phyloP scores from a whole-genome alignment of 306 rosid genomes.

The Gleditsia sinensis region DNA sequence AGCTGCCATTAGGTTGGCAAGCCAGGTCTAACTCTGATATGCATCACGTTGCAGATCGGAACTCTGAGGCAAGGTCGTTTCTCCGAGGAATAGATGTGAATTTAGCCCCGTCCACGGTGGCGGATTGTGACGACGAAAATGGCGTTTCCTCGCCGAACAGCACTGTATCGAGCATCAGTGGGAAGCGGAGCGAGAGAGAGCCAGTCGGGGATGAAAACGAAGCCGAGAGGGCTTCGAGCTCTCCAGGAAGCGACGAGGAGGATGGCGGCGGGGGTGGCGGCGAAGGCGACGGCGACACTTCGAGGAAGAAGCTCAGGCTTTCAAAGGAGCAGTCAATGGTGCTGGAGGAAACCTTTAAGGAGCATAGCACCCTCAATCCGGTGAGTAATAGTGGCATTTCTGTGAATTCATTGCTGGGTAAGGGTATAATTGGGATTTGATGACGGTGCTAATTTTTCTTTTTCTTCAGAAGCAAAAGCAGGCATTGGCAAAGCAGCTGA shows the following conservation, averaged over 20 bases:
- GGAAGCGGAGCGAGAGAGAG: slow-evolving; percentile 82
- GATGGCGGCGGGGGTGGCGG: slow-evolving; percentile 60
- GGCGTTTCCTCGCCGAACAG: slow-evolving; percentile 92
- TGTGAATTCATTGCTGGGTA: background rate
- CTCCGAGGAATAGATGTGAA: slow-evolving; percentile 66
- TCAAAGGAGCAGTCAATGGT: slow-evolving; percentile 79
- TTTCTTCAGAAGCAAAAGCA: slow-evolving; percentile 82
- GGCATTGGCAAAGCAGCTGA: slow-evolving; percentile 84
- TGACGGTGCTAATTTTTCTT: background rate
- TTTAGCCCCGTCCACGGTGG: slow-evolving; percentile 38
- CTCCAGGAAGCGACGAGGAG: slow-evolving; percentile 69
- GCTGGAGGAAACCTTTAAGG: slow-evolving; percentile 90
- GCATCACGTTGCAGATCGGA: slow-evolving; percentile 55
- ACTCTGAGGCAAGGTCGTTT: slow-evolving; percentile 54
- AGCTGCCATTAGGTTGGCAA: slow-evolving; percentile 7
- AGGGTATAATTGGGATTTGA: background rate
- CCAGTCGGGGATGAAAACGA: slow-evolving; percentile 61
- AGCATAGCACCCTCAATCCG: slow-evolving; percentile 80
- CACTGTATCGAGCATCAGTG: slow-evolving; percentile 79
- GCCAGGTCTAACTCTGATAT: background rate
- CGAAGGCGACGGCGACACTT: slow-evolving; percentile 49
- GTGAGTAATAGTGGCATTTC: slow-evolving; percentile 52
- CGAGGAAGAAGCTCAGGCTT: slow-evolving; percentile 84
- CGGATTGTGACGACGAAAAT: slow-evolving; percentile 61
- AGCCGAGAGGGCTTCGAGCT: slow-evolving; percentile 68